Evolutionary conservation across 495 filamentous ascomycete species (phyloP).

Genomic region (Chaetomium tenue): DNA sequence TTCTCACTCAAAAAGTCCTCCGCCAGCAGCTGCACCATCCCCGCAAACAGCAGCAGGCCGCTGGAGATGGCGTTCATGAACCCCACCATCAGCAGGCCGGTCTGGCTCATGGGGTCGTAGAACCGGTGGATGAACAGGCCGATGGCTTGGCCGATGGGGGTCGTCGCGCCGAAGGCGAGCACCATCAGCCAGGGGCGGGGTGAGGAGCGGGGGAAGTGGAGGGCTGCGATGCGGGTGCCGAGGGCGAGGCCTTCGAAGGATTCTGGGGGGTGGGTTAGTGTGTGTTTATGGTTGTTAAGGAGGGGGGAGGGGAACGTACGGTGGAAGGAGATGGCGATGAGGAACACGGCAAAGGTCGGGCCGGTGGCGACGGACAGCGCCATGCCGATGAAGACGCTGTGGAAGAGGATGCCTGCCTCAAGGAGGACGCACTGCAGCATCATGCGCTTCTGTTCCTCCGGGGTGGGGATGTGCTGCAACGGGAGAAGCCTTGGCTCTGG

Average conservation of each 20-base stretch:
- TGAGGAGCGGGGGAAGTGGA: conserved; percentile 56
- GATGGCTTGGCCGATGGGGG: conserved; percentile 86
- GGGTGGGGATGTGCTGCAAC: conserved; percentile 26
- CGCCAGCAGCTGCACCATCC: conserved; percentile 84
- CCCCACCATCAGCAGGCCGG: conserved; percentile 85
- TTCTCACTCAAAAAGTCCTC: conserved; percentile 91
- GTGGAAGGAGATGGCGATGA: conserved; percentile 80
- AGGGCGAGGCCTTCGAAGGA: conserved; percentile 73
- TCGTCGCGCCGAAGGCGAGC: conserved; percentile 85
- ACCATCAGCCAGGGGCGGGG: conserved; percentile 90
- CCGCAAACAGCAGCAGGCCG: conserved; percentile 85
- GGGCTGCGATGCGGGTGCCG: conserved; percentile 67
- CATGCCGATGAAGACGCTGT: conserved; percentile 88
- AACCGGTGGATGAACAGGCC: conserved; percentile 77
- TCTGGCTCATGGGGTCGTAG: conserved; percentile 79
- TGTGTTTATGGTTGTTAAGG: too few relatives aligned
- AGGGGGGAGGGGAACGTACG: conserved; percentile 32
- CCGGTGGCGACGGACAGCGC: conserved; percentile 79
- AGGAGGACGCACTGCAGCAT: conserved; percentile 76
- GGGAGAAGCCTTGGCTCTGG: conserved; percentile 29
- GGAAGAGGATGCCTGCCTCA: conserved; percentile 83
- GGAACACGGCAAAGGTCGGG: conserved; percentile 72
- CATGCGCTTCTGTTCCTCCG: conserved; percentile 56
- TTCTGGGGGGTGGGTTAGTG: conserved; percentile 30
- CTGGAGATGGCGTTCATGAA: conserved; percentile 89